Evolutionary conservation across 2,329 filamentous ascomycete species (phyloP), one percentile per base, ranked within the genome.

Genomic region (Monosporascus sp.): DNA sequence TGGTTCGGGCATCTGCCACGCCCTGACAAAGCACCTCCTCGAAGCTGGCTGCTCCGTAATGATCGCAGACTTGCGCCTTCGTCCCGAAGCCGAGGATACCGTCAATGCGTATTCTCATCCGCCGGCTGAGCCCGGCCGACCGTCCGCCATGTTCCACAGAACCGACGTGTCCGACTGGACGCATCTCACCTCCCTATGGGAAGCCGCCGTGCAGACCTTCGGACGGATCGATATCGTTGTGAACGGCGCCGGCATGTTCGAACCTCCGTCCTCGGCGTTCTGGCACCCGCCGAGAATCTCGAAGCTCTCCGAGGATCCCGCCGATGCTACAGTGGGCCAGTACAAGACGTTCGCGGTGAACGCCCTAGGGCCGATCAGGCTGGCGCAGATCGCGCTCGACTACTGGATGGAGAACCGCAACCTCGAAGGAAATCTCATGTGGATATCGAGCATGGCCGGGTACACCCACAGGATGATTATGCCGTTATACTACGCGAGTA

Each of bases 281-380:
- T 73, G 70, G 70, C 57, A 66, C 20, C 56, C 71, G 11, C 70
- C 70, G 6, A 56, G 51, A 34, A 70, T 68, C 52, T 61, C 61
- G 6, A 62, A 59, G 7, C 50, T 56, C 19, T 69, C 64, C 8
- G 26, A 48, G 9, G 69, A 71, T 38, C 41, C 50, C 7, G 64
- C 64, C 1, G 63, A 67, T 43, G 63, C 56, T 1, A 62, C 68
- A 26, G 62, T 63, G 1, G 69, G 69, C 3, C 64, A 64, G 47
- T 74, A 74, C 48, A 62, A 62, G 34, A 61, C 67, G 19, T 50
- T 74, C 3, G 69, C 70, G 50, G 65, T 73, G 50, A 75, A 74
- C 54, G 59, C 74, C 34, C 60, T 65, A 8, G 63, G 68, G 24
- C 72, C 72, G 2, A 69, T 73, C 41, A 67, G 71, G 19, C 56